These are phyloP conservation scores for Zarea fungicola DNA, from an alignment of 2,329 filamentous ascomycete genomes.

Conservation along the genomic window DNA sequence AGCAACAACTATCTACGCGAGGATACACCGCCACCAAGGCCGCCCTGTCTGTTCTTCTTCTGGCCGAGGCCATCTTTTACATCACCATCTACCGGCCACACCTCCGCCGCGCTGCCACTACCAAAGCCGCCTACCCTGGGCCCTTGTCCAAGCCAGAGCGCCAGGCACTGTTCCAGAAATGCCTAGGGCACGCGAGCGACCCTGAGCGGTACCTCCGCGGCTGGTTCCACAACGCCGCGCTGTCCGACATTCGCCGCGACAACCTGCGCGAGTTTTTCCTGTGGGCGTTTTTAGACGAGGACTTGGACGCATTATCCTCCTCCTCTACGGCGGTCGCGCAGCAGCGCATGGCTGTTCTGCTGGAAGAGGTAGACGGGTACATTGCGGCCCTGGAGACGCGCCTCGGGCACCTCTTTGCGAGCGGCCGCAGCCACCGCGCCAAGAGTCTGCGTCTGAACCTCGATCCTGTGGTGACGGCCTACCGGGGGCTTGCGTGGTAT, in stretches of 20 bases:
- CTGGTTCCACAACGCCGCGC: conserved; percentile 61
- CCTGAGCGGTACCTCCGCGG: conserved; percentile 51
- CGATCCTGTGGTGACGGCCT: conserved; percentile 56
- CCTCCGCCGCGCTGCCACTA: conserved; percentile 32
- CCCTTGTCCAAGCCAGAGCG: conserved; percentile 41
- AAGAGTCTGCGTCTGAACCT: conserved; percentile 58
- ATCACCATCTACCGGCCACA: conserved; percentile 39
- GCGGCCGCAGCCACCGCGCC: conserved; percentile 52
- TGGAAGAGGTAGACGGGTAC: conserved; percentile 40
- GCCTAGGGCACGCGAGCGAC: conserved; percentile 49
- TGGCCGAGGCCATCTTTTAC: conserved; percentile 39
- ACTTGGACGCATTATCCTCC: conserved; percentile 20
- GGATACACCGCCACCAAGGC: conserved; percentile 15
- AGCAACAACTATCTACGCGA: conserved; percentile 14
- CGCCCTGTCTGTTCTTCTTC: conserved; percentile 25
- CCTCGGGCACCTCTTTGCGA: conserved; percentile 44
- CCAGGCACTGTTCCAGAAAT: conserved; percentile 50
- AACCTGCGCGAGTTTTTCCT: conserved; percentile 62
- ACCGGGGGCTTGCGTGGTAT: conserved; percentile 63
- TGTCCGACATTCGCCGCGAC: conserved; percentile 56
- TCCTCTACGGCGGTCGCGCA: conserved; percentile 12
- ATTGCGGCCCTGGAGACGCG: conserved; percentile 48
- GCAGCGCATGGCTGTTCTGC: conserved; percentile 28
- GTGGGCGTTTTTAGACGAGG: conserved; percentile 61
- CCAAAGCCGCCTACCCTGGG: conserved; percentile 29